Conservation (phyloP, 2,329 filamentous ascomycete species). For the Pestalotiopsis sp. region DNA sequence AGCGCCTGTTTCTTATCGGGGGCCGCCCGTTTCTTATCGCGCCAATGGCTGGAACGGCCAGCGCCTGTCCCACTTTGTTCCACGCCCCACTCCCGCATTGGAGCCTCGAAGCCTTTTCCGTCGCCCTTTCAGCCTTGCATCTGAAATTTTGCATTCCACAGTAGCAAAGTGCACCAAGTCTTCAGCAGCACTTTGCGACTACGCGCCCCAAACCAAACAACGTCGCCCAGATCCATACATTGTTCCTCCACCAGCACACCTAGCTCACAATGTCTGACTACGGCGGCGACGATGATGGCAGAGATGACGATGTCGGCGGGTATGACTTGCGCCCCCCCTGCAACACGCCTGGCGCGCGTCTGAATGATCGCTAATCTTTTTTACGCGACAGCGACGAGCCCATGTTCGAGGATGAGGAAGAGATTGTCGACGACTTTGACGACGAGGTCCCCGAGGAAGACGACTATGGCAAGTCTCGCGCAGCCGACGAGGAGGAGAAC, state of each 20-base stretch:
- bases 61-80: neutral
- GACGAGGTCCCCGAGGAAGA: slow-evolving; percentile 56
- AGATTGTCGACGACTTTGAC: slow-evolving; percentile 58
- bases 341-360: slow-evolving; percentile 16
- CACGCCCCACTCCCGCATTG: slow-evolving; percentile 1
- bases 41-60: neutral
- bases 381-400: slow-evolving; percentile 64
- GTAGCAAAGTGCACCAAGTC: neutral
- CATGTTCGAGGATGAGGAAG: slow-evolving; percentile 72
- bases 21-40: neutral
- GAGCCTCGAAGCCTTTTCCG: slow-evolving; percentile 6
- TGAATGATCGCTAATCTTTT: slow-evolving; percentile 25
- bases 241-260: neutral
- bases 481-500: slow-evolving; percentile 60
- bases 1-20: neutral
- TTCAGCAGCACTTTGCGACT: neutral
- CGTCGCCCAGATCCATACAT: neutral
- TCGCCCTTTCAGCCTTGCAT: slow-evolving; percentile 6
- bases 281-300: slow-evolving; percentile 29
- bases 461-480: slow-evolving; percentile 52
- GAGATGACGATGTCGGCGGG: slow-evolving; percentile 28
- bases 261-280: slow-evolving; percentile 31
- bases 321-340: slow-evolving; percentile 15
- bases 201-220: neutral
- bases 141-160: slow-evolving; percentile 13